Evolutionary conservation across 768 basidiomycete species (phyloP), one percentile per base, ranked within the genome.

Genomic region (Panus rudis): DNA sequence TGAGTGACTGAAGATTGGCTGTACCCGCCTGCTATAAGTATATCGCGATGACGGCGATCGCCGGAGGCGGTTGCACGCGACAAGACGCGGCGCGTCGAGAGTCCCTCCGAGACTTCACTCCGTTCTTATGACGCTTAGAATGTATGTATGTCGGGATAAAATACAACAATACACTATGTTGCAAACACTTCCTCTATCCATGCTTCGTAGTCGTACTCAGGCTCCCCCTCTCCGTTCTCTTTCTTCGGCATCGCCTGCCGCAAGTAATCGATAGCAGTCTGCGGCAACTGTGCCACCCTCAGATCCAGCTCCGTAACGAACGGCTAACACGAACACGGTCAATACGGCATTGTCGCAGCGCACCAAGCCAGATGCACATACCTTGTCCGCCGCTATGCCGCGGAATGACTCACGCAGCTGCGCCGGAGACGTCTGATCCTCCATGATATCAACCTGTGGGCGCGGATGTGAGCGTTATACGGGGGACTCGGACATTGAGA

Each of bases 231-330:
- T 5, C 68, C 77, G 37, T 73, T 78, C 44, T 56, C 53, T 16
- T 54, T 61, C 37, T 60, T 66, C 1, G 93, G 92, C 78, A 98
- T 85, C 37, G 78, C 81, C 56, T 88, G 78, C 25, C 78, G 75
- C 49, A 98, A 69, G 62, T 92, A 97, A 12, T 84, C 79, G 41
- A 93, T 80, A 0, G 86, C 76, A 43, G 73, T 67, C 6, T 70
- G 67, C 3, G 94, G 86, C 14, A 99, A 70, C 46, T 84, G 78
- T 19, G 91, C 90, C 41, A 92, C 65, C 39, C 81, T 78, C 56
- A 99, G 73, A 59, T 99, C 94, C 25, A 96, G 67, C 63, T 98
- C 94, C 6, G 93, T 94, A 25, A 99, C 83, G 52, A 84, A 92
- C 13, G 86, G 82, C 91, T 96, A 64, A 48, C 57, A 42, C 37